Evolutionary conservation across 2,329 filamentous ascomycete species (phyloP).

Genomic region (Fusarium agapanthi): DNA sequence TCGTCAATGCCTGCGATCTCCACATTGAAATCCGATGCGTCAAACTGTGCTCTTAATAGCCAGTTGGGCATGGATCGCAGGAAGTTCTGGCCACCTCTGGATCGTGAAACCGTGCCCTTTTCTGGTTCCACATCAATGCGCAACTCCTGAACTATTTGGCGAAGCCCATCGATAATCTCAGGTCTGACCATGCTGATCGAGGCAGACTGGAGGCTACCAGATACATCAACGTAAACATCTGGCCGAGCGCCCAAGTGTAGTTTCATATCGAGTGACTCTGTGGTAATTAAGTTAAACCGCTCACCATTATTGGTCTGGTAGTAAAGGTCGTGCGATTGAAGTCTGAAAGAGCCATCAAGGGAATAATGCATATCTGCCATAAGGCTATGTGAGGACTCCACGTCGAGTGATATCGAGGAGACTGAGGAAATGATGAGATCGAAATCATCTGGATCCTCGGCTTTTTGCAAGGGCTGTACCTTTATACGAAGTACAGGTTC

Average conservation of each 20-base stretch:
- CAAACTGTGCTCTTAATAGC: conserved; percentile 84
- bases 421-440: conserved; percentile 95
- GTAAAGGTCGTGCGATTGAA: conserved; percentile 89
- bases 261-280: conserved; percentile 88
- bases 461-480: conserved; percentile 77
- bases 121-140: conserved; percentile 72
- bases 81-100: conserved; percentile 69
- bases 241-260: conserved; percentile 85
- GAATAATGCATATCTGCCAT: conserved; percentile 88
- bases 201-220: conserved; percentile 84
- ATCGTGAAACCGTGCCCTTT: conserved; percentile 61
- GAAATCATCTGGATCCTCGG: conserved; percentile 78
- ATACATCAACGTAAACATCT: conserved; percentile 82
- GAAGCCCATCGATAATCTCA: conserved; percentile 91
- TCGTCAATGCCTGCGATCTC: conserved; percentile 91
- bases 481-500: conserved; percentile 93
- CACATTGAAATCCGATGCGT: conserved; percentile 87
- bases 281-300: conserved; percentile 86
- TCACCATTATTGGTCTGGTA: conserved; percentile 88
- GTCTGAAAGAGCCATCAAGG: conserved; percentile 79
- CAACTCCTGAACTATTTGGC: conserved; percentile 88
- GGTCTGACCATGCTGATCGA: conserved; percentile 88
- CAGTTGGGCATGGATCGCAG: conserved; percentile 82
- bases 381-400: conserved; percentile 93
- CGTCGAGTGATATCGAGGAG: conserved; percentile 90